Percentiles rank a stretch among this genome's conserved stretches.
These are phyloP conservation scores for Sonneratia alba DNA, from an alignment of 345 rosid genomes.

Conservation along the genomic window DNA sequence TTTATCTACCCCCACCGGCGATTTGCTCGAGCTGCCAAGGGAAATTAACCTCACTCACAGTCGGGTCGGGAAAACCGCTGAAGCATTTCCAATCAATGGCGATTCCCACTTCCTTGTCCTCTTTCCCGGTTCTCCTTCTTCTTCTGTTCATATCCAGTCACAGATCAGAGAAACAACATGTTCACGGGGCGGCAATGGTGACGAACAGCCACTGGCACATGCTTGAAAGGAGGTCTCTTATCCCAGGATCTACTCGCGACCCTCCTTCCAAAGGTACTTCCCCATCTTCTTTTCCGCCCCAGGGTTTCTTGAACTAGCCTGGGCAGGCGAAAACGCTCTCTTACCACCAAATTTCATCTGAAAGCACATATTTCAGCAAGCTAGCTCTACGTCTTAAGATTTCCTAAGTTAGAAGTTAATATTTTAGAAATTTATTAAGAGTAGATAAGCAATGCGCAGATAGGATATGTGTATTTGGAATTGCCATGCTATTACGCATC, in stretches of 20 bases:
- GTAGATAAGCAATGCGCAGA: too few species aligned
- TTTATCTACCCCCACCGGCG: too few species aligned
- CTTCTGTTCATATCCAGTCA: neutral
- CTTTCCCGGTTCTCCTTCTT: neutral
- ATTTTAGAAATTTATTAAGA: too few species aligned
- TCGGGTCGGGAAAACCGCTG: neutral
- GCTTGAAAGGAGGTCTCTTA: neutral
- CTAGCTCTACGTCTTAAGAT: too few species aligned
- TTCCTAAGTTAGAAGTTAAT: too few species aligned
- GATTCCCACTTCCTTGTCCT: neutral
- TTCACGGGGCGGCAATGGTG: neutral
- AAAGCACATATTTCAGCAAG: too few species aligned
- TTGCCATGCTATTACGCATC: neutral
- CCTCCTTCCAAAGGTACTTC: neutral
- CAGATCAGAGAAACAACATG: neutral
- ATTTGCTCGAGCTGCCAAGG: too few species aligned
- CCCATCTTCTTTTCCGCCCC: neutral
- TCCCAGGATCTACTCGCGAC: neutral
- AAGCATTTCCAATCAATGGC: neutral
- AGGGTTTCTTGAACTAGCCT: neutral
- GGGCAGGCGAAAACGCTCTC: too few species aligned
- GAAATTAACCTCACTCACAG: neutral
- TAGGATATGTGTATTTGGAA: neutral
- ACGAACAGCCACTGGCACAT: neutral
- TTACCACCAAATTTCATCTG: too few species aligned